phyloP scores from a whole-genome alignment of 176 grass and related monocot species.

The Hordeum vulgare region MorexV3_pseudomolecules_assembly NC_058520.1:564908838-564909337 shows the following conservation, averaged over 20 bases:
- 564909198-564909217: not conserved
- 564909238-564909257: not conserved
- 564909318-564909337: no score
- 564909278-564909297: no score
- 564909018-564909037: not conserved
- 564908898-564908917: not conserved
- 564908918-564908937: not conserved
- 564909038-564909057: not conserved
- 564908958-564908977: not conserved
- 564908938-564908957: not conserved
- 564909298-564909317: no score
- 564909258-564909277: no score
- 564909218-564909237: not conserved
- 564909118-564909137: not conserved
- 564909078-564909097: not conserved
- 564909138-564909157: not conserved
- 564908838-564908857: not conserved
- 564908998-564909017: not conserved
- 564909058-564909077: not conserved
- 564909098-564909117: not conserved
- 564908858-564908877: not conserved
- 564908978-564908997: not conserved
- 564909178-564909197: not conserved
- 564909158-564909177: slow-evolving; percentile 20
- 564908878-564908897: not conserved